Evolutionary conservation across 148 eudicot species (phyloP).

Genomic region (Rhododendron griersonianum): DNA sequence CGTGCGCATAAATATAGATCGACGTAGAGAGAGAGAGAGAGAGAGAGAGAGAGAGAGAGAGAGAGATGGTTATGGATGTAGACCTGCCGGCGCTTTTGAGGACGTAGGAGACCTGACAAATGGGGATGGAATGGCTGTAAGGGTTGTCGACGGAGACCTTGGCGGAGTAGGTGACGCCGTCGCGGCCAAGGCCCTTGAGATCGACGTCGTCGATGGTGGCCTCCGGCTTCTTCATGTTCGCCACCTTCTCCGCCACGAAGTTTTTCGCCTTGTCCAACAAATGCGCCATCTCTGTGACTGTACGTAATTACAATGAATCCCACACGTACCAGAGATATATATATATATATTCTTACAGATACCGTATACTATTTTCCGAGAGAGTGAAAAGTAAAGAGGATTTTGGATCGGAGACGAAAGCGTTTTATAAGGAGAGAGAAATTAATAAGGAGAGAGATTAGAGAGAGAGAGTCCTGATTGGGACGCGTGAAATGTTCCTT

Average conservation of each 20-base stretch:
- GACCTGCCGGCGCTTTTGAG: slow-evolving; percentile 57
- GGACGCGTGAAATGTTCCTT: background rate
- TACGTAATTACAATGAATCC: no score
- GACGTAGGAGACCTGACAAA: slow-evolving; percentile 49
- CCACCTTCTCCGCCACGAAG: slow-evolving; percentile 42
- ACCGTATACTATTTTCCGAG: background rate
- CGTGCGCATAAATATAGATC: background rate
- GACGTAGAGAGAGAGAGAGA: background rate
- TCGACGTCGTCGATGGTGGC: slow-evolving; percentile 53
- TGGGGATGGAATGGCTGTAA: slow-evolving; percentile 54
- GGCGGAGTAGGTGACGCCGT: slow-evolving; percentile 50
- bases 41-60: background rate
- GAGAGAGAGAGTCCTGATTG: background rate
- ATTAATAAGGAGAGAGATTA: no score
- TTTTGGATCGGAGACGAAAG: background rate
- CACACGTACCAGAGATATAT: background rate
- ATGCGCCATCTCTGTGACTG: slow-evolving; percentile 21
- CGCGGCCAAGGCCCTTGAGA: slow-evolving; percentile 36
- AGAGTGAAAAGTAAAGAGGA: background rate
- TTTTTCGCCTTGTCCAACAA: slow-evolving; percentile 53
- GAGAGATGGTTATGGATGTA: background rate
- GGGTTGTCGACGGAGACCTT: slow-evolving; percentile 56
- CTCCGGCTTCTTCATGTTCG: slow-evolving; percentile 49
- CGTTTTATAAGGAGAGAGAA: no score
- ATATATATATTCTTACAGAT: background rate